These are phyloP conservation scores for Bromus sterilis DNA, from an alignment of 176 grass and related monocot species.

Conservation along the genomic window DNA sequence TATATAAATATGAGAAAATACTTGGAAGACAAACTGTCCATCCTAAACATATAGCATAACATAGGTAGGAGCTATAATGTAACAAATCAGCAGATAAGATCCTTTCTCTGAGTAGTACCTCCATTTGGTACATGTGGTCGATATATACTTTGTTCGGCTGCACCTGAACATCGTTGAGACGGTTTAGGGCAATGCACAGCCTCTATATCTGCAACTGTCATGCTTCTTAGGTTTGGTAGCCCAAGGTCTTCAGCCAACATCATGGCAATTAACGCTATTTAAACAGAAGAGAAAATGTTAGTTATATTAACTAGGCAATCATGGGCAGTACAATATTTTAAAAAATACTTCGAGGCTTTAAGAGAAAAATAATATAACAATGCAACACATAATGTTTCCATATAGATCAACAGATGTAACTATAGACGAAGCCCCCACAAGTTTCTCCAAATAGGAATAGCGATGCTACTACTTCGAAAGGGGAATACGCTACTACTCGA, in stretches of 20 bases:
- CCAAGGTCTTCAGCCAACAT: slow-evolving; percentile 41
- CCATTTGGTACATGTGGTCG: neutral
- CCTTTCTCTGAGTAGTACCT: slow-evolving; percentile 22
- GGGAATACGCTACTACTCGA: neutral
- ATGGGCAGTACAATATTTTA: neutral
- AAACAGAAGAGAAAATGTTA: slow-evolving; percentile 11
- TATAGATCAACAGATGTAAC: neutral
- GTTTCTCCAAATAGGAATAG: neutral
- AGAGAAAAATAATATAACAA: neutral
- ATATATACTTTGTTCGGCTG: slow-evolving; percentile 2
- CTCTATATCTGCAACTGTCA: slow-evolving; percentile 28
- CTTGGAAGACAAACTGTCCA: neutral
- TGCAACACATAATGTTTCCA: neutral
- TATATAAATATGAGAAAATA: neutral
- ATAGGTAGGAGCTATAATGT: neutral
- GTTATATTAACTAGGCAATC: neutral
- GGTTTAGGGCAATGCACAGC: slow-evolving; percentile 3
- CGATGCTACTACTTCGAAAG: neutral
- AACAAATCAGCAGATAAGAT: slow-evolving; percentile 8
- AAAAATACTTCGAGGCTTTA: neutral
- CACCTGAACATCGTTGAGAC: slow-evolving; percentile 13
- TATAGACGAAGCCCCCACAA: neutral
- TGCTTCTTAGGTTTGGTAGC: slow-evolving; percentile 23
- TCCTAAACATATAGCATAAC: neutral
- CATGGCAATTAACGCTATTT: slow-evolving; percentile 49